Evolutionary conservation across 2,329 filamentous ascomycete species (phyloP), one percentile per base, ranked within the genome.

Genomic region (Nigrospora sphaerica): DNA sequence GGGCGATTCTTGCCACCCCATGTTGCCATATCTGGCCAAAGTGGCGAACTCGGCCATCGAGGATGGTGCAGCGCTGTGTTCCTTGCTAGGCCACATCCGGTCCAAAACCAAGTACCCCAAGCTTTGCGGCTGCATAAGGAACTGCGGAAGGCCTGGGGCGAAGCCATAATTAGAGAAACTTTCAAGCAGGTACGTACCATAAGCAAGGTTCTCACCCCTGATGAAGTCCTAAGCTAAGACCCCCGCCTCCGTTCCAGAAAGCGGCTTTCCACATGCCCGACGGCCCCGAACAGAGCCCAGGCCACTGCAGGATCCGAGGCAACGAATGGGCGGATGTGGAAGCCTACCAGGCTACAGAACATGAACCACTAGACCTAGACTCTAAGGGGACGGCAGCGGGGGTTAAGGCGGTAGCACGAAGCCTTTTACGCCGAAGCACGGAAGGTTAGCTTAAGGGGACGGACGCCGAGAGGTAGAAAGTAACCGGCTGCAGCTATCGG

Each of bases 31-130:
- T 52, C 68, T 81, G 28, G 83, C 78, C 0, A 84, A 81, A 60
- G 83, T 84, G 0, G 83, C 83, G 13, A 85, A 85, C 57, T 81
- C 75, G 0, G 77, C 78, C 0, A 68, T 88, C 1, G 83, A 88
- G 57, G 84, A 88, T 45, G 83, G 82, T 0, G 81, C 82, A 0
- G 80, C 84, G 0, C 63, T 87, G 0, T 83, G 83, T 0, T 67
- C 72, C 1, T 55, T 86, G 2, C 64, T 87, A 0, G 73, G 74
- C 0, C 67, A 72, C 3, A 65, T 83, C 12, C 62, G 66, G 32
- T 61, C 60, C 1, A 72, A 67, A 65, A 71, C 0, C 68, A 76
- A 28, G 48, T 81, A 2, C 68, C 69, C 0, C 63, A 67, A n/a
- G 71, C 66, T 0, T 57, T 74, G 17, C 55, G 54, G 19, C 54